These are phyloP conservation scores for Penicillium sp. DNA, from an alignment of 2,329 filamentous ascomycete genomes.

Conservation along the genomic window DNA sequence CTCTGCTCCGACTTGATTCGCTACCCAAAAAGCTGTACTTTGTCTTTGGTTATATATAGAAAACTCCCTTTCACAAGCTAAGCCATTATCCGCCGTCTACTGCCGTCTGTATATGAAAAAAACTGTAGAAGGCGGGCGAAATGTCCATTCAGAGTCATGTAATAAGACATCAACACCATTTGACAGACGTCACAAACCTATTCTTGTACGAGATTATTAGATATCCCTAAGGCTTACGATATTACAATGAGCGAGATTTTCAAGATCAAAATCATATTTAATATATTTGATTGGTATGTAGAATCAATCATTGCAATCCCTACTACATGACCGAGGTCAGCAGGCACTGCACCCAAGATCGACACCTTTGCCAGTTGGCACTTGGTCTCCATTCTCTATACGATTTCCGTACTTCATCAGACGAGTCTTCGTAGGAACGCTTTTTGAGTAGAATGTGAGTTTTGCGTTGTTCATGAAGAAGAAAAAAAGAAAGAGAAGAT, in stretches of 20 bases:
- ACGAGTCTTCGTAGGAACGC: conserved; percentile 57
- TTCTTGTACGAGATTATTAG: too few species aligned
- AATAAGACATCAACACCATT: too few species aligned
- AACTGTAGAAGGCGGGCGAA: too few species aligned
- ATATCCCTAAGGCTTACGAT: neutral
- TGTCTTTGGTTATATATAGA: too few species aligned
- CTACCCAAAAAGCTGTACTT: neutral
- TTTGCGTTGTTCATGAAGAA: conserved; percentile 59
- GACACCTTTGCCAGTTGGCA: conserved; percentile 40
- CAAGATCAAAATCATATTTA: conserved; percentile 4
- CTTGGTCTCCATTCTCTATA: conserved; percentile 57
- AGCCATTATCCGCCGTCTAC: too few species aligned
- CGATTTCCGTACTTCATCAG: conserved; percentile 60
- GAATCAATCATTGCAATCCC: conserved; percentile 61
- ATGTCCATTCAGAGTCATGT: too few species aligned
- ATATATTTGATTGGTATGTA: conserved; percentile 39
- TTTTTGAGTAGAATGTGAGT: conserved; percentile 55
- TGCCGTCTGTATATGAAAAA: too few species aligned
- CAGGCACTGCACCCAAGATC: conserved; percentile 61
- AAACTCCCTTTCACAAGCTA: too few species aligned
- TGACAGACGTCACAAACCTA: too few species aligned
- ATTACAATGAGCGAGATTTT: neutral
- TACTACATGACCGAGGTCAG: conserved; percentile 47
- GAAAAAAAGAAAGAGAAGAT: conserved; percentile 36
- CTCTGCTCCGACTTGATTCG: neutral